Conservation (phyloP, 176 grass and related monocot species). For the Lolium multiflorum region DNA sequence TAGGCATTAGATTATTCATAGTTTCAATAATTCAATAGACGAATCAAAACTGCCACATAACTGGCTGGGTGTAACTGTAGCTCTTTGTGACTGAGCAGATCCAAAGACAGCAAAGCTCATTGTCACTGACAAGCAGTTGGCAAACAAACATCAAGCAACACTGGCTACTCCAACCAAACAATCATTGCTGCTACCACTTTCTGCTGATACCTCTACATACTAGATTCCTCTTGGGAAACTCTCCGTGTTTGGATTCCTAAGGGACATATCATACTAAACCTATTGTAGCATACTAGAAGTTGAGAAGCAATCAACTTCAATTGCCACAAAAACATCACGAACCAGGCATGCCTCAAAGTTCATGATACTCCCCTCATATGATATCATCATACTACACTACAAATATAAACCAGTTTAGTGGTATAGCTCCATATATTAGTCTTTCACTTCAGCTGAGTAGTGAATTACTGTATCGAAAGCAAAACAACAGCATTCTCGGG, state of each 20-base stretch:
- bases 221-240: slow-evolving; percentile 29
- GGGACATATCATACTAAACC: slow-evolving; percentile 17
- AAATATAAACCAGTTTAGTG: background rate
- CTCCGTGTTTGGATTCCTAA: slow-evolving; percentile 16
- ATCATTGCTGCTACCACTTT: background rate
- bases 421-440: slow-evolving; percentile 22
- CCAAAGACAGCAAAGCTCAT: slow-evolving; percentile 25
- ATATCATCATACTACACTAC: background rate
- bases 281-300: slow-evolving; percentile 18
- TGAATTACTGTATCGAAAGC: background rate
- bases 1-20: slow-evolving; percentile 26
- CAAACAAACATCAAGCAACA: slow-evolving; percentile 34
- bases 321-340: slow-evolving; percentile 8
- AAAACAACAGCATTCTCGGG: slow-evolving; percentile 19
- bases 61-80: slow-evolving; percentile 20
- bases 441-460: background rate
- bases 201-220: background rate
- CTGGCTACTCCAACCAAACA: background rate
- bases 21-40: slow-evolving; percentile 39
- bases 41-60: slow-evolving; percentile 21
- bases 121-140: slow-evolving; percentile 26
- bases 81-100: slow-evolving; percentile 27
- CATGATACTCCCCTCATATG: slow-evolving; percentile 3
- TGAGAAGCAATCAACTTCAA: slow-evolving; percentile 15
- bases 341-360: background rate